These are phyloP conservation scores for Gloeostereum incarnatum DNA, from an alignment of 768 basidiomycete genomes.

Conservation along the genomic window DNA sequence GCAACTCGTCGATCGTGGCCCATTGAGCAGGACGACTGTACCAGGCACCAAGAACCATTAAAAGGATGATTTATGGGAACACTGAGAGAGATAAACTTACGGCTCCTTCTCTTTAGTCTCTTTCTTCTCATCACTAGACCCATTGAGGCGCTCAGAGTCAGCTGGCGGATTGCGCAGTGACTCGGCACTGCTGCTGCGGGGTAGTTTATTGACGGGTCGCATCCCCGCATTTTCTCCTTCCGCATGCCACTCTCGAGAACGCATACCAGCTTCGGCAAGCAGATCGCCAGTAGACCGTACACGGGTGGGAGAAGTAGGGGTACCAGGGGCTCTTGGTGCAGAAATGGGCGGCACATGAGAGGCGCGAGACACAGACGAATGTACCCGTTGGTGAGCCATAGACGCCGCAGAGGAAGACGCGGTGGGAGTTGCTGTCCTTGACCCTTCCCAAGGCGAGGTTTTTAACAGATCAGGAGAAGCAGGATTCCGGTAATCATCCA, in stretches of 20 bases:
- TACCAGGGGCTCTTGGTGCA: slow-evolving; percentile 23
- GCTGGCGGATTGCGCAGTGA: too few relatives aligned
- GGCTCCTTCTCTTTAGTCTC: slow-evolving; percentile 33
- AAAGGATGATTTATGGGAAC: too few relatives aligned
- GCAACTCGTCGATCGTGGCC: slow-evolving; percentile 68
- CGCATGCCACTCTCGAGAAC: slow-evolving; percentile 11
- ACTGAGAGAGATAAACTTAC: slow-evolving; percentile 27
- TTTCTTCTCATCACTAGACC: slow-evolving; percentile 16
- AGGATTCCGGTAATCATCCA: slow-evolving; percentile 51
- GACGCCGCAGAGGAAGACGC: slow-evolving; percentile 29
- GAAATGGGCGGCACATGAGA: slow-evolving; percentile 22
- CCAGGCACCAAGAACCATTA: too few relatives aligned
- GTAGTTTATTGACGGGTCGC: too few relatives aligned
- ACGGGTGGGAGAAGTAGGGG: slow-evolving; percentile 40
- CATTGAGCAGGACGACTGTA: slow-evolving; percentile 52
- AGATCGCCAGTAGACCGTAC: slow-evolving; percentile 49
- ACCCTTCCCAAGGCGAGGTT: slow-evolving; percentile 48
- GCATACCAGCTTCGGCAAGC: slow-evolving; percentile 22
- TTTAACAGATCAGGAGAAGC: slow-evolving; percentile 57
- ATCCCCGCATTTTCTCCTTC: slow-evolving; percentile 12
- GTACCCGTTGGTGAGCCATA: slow-evolving; percentile 17
- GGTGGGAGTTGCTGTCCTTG: slow-evolving; percentile 43
- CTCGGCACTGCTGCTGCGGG: too few relatives aligned
- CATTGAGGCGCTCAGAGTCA: slow-evolving; percentile 9
- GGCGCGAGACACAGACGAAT: slow-evolving; percentile 16